A percentile compares a stretch with the other conserved stretches of the same genome.
Conservation (phyloP, 2,329 filamentous ascomycete species). For the Berkeleyomyces rouxiae region DNA sequence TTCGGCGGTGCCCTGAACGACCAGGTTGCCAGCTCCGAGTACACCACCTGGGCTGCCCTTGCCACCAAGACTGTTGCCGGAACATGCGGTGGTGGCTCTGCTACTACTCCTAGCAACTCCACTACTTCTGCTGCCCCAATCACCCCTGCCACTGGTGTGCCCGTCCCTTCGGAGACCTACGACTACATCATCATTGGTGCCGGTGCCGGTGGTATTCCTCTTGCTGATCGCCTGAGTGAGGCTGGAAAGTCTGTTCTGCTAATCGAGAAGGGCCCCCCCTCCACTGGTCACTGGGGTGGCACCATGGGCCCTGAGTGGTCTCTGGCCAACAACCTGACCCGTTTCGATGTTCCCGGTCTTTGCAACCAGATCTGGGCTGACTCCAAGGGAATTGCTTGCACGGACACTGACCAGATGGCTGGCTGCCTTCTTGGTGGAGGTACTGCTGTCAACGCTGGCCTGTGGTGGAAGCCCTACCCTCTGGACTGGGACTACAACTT, state of each 20-base stretch:
- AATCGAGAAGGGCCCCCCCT: conserved; percentile 42
- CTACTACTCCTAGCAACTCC: background rate
- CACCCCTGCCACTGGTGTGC: background rate
- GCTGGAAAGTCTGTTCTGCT: conserved; percentile 48
- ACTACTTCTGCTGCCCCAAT: conserved; percentile 20
- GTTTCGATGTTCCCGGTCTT: conserved; percentile 55
- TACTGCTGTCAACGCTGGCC: conserved; percentile 48
- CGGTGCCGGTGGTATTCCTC: conserved; percentile 43
- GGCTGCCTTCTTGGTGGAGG: conserved; percentile 55
- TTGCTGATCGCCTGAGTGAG: conserved; percentile 41
- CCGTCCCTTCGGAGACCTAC: conserved; percentile 17
- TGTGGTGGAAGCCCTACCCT: conserved; percentile 51
- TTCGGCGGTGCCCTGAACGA: conserved; percentile 30
- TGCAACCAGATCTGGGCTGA: conserved; percentile 55
- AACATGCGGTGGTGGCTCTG: conserved; percentile 19
- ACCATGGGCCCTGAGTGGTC: conserved; percentile 46
- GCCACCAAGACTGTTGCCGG: conserved; percentile 26
- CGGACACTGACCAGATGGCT: conserved; percentile 56
- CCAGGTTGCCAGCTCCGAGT: conserved; percentile 17
- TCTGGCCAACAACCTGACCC: conserved; percentile 42
- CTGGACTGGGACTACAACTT: conserved; percentile 58
- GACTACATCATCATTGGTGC: conserved; percentile 49
- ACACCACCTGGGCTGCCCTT: conserved; percentile 28
- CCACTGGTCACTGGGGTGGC: conserved; percentile 48
- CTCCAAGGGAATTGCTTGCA: conserved; percentile 46